phyloP scores from a whole-genome alignment of 176 grass and related monocot genomes.

The Puccinellia tenuiflora region DNA sequence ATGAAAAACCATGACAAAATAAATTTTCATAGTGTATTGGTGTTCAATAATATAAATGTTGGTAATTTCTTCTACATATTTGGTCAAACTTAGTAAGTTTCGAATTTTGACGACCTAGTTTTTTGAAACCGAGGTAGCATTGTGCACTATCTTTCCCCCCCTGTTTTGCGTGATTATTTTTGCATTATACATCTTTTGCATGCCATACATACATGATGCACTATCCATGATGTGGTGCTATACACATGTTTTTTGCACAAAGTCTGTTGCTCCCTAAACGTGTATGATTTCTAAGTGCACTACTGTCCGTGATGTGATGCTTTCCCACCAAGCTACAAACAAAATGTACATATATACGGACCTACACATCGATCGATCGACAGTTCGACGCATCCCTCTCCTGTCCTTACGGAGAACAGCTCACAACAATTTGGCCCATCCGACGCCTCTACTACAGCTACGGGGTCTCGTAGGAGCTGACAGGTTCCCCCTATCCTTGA shows the following conservation, averaged over 20 bases:
- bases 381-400: neutral
- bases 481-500: conserved; percentile 20
- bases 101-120: neutral
- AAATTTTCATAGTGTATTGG: neutral
- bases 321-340: conserved; percentile 1
- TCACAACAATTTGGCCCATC: conserved; percentile 23
- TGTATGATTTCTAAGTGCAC: neutral
- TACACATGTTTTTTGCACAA: neutral
- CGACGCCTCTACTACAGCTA: conserved; percentile 12
- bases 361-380: neutral
- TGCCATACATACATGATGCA: neutral
- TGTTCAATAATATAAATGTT: neutral
- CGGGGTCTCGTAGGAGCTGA: neutral
- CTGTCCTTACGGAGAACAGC: conserved; percentile 20
- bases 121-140: neutral
- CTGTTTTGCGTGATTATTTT: too few species aligned
- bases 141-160: neutral
- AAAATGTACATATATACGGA: neutral
- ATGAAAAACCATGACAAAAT: neutral
- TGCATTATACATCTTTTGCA: too few species aligned
- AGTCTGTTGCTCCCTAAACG: neutral
- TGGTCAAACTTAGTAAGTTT: neutral
- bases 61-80: neutral
- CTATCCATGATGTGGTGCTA: too few species aligned
- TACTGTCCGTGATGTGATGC: neutral